phyloP scores from a whole-genome alignment of 805 yeast genomes.

The Martiniozyma abietophila region DNA sequence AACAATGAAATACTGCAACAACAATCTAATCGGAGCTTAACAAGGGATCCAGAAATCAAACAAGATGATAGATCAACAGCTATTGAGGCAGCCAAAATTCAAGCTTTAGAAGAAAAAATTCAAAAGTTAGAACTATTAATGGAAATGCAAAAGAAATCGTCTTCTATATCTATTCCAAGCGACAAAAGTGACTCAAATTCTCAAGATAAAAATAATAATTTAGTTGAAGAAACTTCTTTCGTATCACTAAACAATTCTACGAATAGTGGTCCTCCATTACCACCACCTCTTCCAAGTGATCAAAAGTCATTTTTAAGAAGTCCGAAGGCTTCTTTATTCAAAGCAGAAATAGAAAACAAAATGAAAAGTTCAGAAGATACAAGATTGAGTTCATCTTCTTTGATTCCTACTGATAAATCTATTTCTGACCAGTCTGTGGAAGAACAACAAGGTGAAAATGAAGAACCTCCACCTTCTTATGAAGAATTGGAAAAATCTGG shows the following conservation, averaged over 20 bases:
- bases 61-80: too few relatives aligned
- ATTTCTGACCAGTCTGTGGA: constrained; percentile 11
- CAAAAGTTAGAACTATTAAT: constrained; percentile 23
- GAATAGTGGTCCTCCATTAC: constrained; percentile 19
- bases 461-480: constrained; percentile 25
- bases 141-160: constrained; percentile 12
- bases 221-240: neutral
- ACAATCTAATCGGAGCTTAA: too few relatives aligned
- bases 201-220: neutral
- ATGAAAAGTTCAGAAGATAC: neutral
- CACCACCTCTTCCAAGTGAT: constrained; percentile 24
- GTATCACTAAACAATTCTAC: neutral
- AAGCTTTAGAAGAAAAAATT: constrained; percentile 26
- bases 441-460: constrained; percentile 9
- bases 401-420: constrained; percentile 20
- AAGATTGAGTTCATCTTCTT: constrained; percentile 17
- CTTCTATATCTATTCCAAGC: neutral
- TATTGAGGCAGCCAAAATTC: constrained; percentile 16
- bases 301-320: constrained; percentile 18
- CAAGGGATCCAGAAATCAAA: too few relatives aligned
- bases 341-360: constrained; percentile 6
- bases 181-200: neutral
- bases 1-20: neutral
- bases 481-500: constrained; percentile 28
- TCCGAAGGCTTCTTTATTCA: constrained; percentile 19